Percentiles rank a stretch among this genome's conserved stretches.
Conservation (phyloP, 805 yeast genomes). For the Candida suzukii region DNA sequence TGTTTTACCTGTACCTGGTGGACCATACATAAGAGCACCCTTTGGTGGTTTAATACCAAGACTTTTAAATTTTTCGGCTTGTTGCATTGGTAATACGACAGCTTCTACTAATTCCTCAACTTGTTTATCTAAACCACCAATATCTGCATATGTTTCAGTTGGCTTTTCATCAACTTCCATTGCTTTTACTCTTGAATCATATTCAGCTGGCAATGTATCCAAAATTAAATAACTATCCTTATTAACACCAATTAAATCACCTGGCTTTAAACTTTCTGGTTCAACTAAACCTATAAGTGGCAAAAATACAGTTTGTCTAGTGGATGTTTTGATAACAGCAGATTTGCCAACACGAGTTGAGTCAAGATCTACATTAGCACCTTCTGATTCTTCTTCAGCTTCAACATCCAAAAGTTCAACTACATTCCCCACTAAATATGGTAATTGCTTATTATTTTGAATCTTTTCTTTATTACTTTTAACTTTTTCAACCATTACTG, state of each 20-base stretch:
- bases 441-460: conserved; percentile 90
- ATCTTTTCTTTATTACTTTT: conserved; percentile 95
- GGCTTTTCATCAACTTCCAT: conserved; percentile 99
- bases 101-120: conserved; percentile 98
- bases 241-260: conserved; percentile 95
- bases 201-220: conserved; percentile 94
- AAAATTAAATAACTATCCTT: conserved; percentile 91
- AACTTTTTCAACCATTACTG: conserved; percentile 87
- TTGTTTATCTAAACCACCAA: conserved; percentile 97
- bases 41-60: conserved; percentile 97
- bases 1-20: conserved; percentile 99
- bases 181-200: conserved; percentile 95
- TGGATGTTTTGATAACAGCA: conserved; percentile 97
- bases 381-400: conserved; percentile 84
- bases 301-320: conserved; percentile 93
- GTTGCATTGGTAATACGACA: conserved; percentile 96
- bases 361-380: conserved; percentile 91
- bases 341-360: conserved; percentile 89
- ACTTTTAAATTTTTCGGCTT: conserved; percentile 89
- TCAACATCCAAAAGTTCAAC: conserved; percentile 89
- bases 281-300: conserved; percentile 96
- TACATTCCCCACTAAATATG: conserved; percentile 93
- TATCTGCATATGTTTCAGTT: conserved; percentile 92
- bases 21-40: conserved; percentile 98
- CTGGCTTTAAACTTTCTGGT: conserved; percentile 88